phyloP scores from a whole-genome alignment of 192 early-diverging fungal genomes.

The Coemansia sp. region DNA sequence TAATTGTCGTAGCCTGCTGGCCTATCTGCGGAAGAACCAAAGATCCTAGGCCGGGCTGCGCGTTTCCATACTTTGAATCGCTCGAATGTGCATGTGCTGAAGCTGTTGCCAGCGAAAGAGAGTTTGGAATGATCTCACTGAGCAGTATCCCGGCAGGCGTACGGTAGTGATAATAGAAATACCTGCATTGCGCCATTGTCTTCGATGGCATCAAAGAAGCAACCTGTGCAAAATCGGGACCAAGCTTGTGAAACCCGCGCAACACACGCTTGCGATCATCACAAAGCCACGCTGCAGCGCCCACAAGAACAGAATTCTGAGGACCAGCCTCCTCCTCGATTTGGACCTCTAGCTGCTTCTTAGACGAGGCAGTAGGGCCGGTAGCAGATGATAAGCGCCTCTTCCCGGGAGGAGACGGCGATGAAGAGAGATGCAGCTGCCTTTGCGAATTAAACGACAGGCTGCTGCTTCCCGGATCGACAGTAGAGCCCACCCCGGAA shows the following conservation, averaged over 20 bases:
- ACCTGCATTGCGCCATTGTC: constrained; percentile 74
- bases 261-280: constrained; percentile 63
- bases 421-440: background rate
- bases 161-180: constrained; percentile 76
- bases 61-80: background rate
- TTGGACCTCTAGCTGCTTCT: constrained; percentile 16
- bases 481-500: background rate
- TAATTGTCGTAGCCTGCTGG: background rate
- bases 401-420: background rate
- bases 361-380: background rate
- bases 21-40: constrained; percentile 26
- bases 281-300: constrained; percentile 42
- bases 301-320: constrained; percentile 34
- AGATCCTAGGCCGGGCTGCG: constrained; percentile 12
- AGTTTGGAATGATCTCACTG: constrained; percentile 24
- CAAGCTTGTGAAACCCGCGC: constrained; percentile 64
- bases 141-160: constrained; percentile 44
- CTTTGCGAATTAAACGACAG: background rate
- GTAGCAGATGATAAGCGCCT: background rate
- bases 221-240: constrained; percentile 71
- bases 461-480: background rate
- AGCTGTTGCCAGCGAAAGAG: background rate
- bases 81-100: background rate
- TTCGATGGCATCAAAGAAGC: constrained; percentile 72
- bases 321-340: constrained; percentile 27